Evolutionary conservation across 2,329 filamentous ascomycete genomes (phyloP).

Genomic region (Xylaria sp.): DNA sequence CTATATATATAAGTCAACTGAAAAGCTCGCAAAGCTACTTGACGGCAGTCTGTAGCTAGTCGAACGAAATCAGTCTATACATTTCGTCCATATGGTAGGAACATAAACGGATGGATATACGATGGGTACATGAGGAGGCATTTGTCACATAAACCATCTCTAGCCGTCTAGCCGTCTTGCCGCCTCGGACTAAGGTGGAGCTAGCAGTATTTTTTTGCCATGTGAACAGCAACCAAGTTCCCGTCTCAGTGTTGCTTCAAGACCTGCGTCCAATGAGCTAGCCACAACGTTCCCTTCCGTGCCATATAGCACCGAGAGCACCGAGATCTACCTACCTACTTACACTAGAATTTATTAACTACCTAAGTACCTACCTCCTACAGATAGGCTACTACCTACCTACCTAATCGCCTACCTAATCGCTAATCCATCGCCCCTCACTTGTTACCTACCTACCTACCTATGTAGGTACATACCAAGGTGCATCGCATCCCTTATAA

Average conservation of each 20-base stretch:
- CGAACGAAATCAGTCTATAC: neutral
- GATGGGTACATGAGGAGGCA: too few relatives aligned
- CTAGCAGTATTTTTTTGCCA: slow-evolving; percentile 19
- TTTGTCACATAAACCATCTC: slow-evolving; percentile 24
- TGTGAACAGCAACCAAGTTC: slow-evolving; percentile 20
- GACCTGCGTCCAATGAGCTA: slow-evolving; percentile 24
- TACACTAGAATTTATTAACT: neutral
- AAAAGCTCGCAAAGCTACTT: too few relatives aligned
- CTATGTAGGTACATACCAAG: too few relatives aligned
- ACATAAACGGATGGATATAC: too few relatives aligned
- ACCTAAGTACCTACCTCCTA: too few relatives aligned
- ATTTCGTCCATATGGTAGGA: too few relatives aligned
- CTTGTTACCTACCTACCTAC: slow-evolving; percentile 3
- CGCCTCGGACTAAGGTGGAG: slow-evolving; percentile 19
- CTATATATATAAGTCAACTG: too few relatives aligned
- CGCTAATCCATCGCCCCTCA: slow-evolving; percentile 34
- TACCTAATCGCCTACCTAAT: slow-evolving; percentile 19
- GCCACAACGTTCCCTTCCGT: neutral
- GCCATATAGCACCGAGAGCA: neutral
- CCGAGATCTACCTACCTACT: slow-evolving; percentile 8
- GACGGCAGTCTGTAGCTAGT: neutral
- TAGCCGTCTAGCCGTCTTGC: slow-evolving; percentile 32
- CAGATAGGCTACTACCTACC: neutral
- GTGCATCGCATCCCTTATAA: slow-evolving; percentile 11
- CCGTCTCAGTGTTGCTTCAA: slow-evolving; percentile 14